A percentile compares a stretch with the other conserved stretches of the same genome.
Evolutionary conservation across 225 moss, liverwort and hornwort genomes (phyloP).

Genomic region (Antitrichia curtipendula): DNA sequence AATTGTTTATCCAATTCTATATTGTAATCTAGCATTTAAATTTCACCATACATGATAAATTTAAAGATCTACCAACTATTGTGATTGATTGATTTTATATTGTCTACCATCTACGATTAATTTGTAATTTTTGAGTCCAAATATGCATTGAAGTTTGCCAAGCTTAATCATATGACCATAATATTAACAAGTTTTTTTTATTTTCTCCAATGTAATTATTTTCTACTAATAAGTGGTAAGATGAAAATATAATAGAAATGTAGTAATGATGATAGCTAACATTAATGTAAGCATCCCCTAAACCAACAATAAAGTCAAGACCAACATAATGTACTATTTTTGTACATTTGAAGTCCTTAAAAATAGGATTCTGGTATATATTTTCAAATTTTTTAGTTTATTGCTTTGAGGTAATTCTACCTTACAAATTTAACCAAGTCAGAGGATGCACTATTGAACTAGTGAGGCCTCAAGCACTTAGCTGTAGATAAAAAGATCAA

Average conservation of each 20-base stretch:
- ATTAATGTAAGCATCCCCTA: fast-evolving
- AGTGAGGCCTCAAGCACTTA: fast-evolving
- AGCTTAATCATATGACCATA: background rate
- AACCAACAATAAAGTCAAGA: background rate
- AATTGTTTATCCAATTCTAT: background rate
- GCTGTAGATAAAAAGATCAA: background rate
- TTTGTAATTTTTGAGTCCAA: background rate
- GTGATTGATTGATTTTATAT: background rate
- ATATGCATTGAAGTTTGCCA: background rate
- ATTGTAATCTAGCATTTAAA: background rate
- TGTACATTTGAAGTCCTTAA: background rate
- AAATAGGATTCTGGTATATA: background rate
- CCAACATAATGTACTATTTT: background rate
- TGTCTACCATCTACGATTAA: background rate
- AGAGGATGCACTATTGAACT: fast-evolving
- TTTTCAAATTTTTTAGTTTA: background rate
- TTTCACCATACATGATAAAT: background rate
- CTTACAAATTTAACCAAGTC: background rate
- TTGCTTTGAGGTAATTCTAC: background rate
- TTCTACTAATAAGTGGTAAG: background rate
- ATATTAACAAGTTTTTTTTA: background rate
- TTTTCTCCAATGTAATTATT: no score
- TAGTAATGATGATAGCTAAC: background rate
- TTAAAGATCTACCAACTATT: background rate
- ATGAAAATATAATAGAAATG: background rate